Conservation (phyloP, 1,284 basidiomycete genomes). For the Ganoderma meredithae region DNA sequence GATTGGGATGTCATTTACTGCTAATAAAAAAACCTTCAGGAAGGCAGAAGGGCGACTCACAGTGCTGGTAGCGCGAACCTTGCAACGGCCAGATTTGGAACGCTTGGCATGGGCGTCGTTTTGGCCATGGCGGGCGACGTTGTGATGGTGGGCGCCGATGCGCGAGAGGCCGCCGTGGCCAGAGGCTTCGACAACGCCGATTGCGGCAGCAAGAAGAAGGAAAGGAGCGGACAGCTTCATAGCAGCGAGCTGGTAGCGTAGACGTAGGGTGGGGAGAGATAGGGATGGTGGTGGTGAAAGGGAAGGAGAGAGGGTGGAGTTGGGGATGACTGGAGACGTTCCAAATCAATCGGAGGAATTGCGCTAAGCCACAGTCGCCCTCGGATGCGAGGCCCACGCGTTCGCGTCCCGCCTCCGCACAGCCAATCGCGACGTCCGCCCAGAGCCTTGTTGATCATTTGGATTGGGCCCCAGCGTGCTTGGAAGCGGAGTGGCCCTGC, state of each 20-base stretch:
- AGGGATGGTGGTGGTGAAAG: slow-evolving; percentile 15
- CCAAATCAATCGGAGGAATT: slow-evolving; percentile 18
- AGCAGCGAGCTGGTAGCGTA: slow-evolving; percentile 27
- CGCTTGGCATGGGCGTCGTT: slow-evolving; percentile 19
- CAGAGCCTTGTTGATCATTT: slow-evolving; percentile 15
- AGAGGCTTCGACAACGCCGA: slow-evolving; percentile 49
- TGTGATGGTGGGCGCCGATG: slow-evolving; percentile 42
- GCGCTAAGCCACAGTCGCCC: slow-evolving; percentile 5
- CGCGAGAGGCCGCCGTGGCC: slow-evolving; percentile 46
- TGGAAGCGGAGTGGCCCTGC: slow-evolving; percentile 12
- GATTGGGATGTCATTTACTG: background rate
- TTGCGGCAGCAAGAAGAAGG: slow-evolving; percentile 46
- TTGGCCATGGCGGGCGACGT: slow-evolving; percentile 18
- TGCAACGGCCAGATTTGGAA: slow-evolving; percentile 28
- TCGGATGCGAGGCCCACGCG: background rate
- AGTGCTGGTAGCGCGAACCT: slow-evolving; percentile 20
- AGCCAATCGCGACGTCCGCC: slow-evolving; percentile 13
- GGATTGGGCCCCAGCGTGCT: slow-evolving; percentile 6
- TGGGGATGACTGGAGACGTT: background rate
- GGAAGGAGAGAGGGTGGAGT: slow-evolving; percentile 10
- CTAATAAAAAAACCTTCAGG: background rate
- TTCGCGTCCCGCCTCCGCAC: slow-evolving; percentile 6
- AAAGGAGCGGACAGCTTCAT: slow-evolving; percentile 49
- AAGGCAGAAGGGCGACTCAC: slow-evolving; percentile 7
- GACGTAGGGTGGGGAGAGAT: slow-evolving; percentile 28